Base-by-base conservation (phyloP, 2,329 filamentous ascomycete species). In the Talaromyces albobiverticillius region DNA sequence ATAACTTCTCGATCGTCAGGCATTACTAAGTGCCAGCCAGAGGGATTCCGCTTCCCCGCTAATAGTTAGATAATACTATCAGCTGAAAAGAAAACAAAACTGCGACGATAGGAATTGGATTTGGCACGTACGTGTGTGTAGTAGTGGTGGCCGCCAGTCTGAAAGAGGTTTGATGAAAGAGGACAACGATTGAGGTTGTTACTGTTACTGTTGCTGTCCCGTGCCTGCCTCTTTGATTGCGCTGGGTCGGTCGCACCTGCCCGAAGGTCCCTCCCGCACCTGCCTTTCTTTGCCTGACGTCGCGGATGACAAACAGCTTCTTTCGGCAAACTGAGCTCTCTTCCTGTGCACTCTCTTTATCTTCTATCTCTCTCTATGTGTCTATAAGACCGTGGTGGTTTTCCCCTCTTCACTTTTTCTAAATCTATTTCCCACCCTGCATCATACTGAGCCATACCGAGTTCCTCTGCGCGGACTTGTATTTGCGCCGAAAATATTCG, bases 171-270 rank as follows among this genome's bases (percentile, higher is more conserved):
- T 34, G 31, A 34, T 3, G 2, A 10, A 34, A 36, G n/a, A 29
- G 9, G 25, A 5, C 25, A 29, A 29, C 25, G 25, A 5, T 29
- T 29, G n/a, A n/a, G n/a, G n/a, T n/a, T n/a, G n/a, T n/a, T n/a
- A n/a, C n/a, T n/a, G n/a, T n/a, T n/a, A n/a, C n/a, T n/a, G n/a
- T n/a, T n/a, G n/a, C n/a, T n/a, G n/a, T n/a, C n/a, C n/a, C n/a
- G n/a, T n/a, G n/a, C n/a, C n/a, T n/a, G n/a, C n/a, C n/a, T n/a
- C n/a, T n/a, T n/a, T n/a, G n/a, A n/a, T n/a, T n/a, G n/a, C n/a
- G n/a, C n/a, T n/a, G n/a, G n/a, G n/a, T n/a, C 50, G 50, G 41
- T 52, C 50, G 41, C 42, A 22, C 41, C 50, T 52, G 43, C 50
- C 50, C 50, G 50, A 52, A 40, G 29, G 22, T 16, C 29, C 48